Percentiles rank a stretch among this genome's conserved stretches.
Conservation (phyloP, 2,329 filamentous ascomycete species). For the Aspergillus sp. region DNA sequence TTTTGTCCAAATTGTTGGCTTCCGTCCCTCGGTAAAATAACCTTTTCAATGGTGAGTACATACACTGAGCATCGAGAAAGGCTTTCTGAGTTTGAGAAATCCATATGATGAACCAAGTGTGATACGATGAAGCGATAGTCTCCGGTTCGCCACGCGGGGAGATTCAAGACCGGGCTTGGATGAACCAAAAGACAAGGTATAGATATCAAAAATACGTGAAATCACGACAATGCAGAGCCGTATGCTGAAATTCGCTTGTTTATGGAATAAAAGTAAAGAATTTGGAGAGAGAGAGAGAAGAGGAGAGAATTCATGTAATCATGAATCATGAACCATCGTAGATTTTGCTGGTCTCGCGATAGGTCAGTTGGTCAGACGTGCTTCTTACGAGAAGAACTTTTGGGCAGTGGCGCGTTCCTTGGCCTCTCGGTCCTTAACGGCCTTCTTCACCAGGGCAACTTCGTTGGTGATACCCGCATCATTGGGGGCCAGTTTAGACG, state of each 20-base stretch:
- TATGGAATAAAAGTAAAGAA: background rate
- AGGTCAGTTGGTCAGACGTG: background rate
- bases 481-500: constrained; percentile 69
- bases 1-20: background rate
- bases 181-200: background rate
- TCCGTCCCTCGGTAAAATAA: background rate
- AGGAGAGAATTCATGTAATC: constrained; percentile 25
- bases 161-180: background rate
- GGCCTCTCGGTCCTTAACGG: constrained; percentile 67
- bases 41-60: background rate
- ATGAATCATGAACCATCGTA: constrained; percentile 30
- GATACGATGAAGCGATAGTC: background rate
- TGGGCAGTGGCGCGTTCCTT: constrained; percentile 92
- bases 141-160: too few relatives aligned
- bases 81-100: background rate
- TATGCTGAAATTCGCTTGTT: constrained; percentile 10
- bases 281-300: constrained; percentile 4
- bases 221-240: background rate
- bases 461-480: constrained; percentile 76
- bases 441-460: constrained; percentile 74
- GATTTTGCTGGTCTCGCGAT: constrained; percentile 15
- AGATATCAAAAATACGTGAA: background rate
- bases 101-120: background rate
- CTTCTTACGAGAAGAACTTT: constrained; percentile 74
- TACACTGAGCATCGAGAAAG: too few relatives aligned